Conservation (phyloP, 1,284 basidiomycete genomes). For the Pascua guehoae region DNA sequence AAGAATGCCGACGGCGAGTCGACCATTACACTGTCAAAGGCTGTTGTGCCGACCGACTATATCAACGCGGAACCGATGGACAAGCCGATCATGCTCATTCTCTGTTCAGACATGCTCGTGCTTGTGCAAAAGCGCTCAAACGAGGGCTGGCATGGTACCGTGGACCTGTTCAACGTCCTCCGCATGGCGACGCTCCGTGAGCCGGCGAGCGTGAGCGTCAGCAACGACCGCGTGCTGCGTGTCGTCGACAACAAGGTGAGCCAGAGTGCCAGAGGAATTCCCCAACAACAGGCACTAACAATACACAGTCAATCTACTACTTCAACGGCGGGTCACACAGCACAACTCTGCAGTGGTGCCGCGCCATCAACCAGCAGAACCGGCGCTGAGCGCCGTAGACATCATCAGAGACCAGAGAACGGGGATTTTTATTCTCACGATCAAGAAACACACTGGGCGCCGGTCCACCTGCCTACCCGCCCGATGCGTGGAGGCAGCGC, state of each 20-base stretch:
- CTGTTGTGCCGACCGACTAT: conserved; percentile 81
- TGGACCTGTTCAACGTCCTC: conserved; percentile 89
- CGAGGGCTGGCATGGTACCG: conserved; percentile 63
- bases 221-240: conserved; percentile 59
- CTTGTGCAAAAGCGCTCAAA: conserved; percentile 71
- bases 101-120: conserved; percentile 79
- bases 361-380: conserved; percentile 43
- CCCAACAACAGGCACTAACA: conserved; percentile 38
- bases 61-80: conserved; percentile 56
- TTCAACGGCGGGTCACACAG: conserved; percentile 78
- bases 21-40: conserved; percentile 50
- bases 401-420: too few species aligned
- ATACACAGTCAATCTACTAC: conserved; percentile 70
- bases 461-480: too few species aligned
- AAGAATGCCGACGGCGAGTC: conserved; percentile 32
- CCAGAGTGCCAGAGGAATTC: conserved; percentile 61
- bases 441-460: too few species aligned
- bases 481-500: too few species aligned
- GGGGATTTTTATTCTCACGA: too few species aligned
- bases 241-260: conserved; percentile 46
- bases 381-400: conserved; percentile 10
- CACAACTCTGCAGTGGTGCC: conserved; percentile 80
- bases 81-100: conserved; percentile 41
- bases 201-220: conserved; percentile 83
- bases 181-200: conserved; percentile 84